Evolutionary conservation across 1,139 yeast species (phyloP), one percentile per base, ranked within the genome.

Genomic region (Scheffersomyces quercinus): DNA sequence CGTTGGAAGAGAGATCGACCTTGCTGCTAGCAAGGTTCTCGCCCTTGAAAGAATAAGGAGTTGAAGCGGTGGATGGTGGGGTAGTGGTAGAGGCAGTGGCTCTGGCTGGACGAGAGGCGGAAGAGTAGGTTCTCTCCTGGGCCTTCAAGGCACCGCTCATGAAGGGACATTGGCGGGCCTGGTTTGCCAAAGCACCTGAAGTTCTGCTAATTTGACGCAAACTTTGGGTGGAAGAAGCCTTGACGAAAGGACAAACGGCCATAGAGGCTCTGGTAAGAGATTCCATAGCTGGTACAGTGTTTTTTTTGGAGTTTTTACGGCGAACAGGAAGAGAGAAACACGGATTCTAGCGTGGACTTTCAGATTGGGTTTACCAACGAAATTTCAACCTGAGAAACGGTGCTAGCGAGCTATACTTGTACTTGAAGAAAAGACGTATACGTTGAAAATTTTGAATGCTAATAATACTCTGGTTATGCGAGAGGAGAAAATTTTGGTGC

Each of bases 221-320:
- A 34, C 88, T 78, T 46, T 79, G 75, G 29, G 83, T 70, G 9
- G 91, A 76, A 29, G 86, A 75, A 28, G 88, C 77, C 64, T 82
- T 83, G 59, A 91, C 82, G 64, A 88, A 91, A 24, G 97, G 97
- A 63, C 98, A 91, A 45, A 86, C 81, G 55, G 75, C 79, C 73
- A 85, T 77, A 28, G 96, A 88, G 53, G 85, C 86, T 55, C 85
- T 84, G 37, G 91, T 82, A 45, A 88, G 67, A 16, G 89, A 70
- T 64, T 90, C 97, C 97, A 90, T 90, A 35, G 35, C 11, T 39
- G 34, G 20, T 24, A 34, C 26, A 20, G 26, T 6, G 26, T 20
- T 20, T 20, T 16, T 16, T 20, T 20, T 20, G 7, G 7, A 8
- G 5, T 20, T 13, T 31, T 31, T 31, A 9, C n/a, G 16, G 24